Base-by-base conservation (phyloP, 1,139 yeast species). In the Protomyces pachydermus region DNA sequence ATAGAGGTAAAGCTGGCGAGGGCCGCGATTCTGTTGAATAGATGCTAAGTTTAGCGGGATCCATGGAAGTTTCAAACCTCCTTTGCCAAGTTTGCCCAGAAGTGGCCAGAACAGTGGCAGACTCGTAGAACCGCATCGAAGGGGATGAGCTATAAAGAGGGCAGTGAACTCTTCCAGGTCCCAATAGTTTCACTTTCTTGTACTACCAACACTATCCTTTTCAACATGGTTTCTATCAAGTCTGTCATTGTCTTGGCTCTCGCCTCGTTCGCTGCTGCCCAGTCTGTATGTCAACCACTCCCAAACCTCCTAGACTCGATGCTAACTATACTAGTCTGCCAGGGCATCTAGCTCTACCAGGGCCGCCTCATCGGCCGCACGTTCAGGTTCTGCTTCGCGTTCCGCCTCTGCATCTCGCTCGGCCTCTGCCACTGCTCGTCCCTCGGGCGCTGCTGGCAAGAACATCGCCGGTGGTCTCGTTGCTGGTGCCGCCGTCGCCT, bases 401-500 rank as follows among this genome's bases (percentile, higher is more conserved):
- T 48, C 55, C 25, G 50, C 56, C 10, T 16, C 25, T 12, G 14
- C 48, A 2, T 20, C 61, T 23, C 55, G 61, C 37, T 55, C 61
- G 18, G 25, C 56, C 35, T 57, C 61, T 10, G 39, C 42, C 10
- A n/a, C 38, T 12, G 28, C 56, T 14, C 37, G 38, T 12, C 39
- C 28, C 32, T 32, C 56, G 25, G 42, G 32, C 20, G 62, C 62
- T 14, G 56, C 62, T 54, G 46, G 42, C 62, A 38, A 34, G 39
- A 58, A 52, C 56, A 23, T 58, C 32, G 52, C 62, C 12, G 62
- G 52, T n/a, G 53, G 56, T 38, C 56, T 58, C 37, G 35, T 58
- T 18, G 62, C 62, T 20, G 62, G 62, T 51, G 62, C 62, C 56
- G 62, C 62, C 18, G 45, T 58, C 32, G 62, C 56, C 52, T 28